Evolutionary conservation across 139 green algal genomes (phyloP).

Genomic region (Micromonas commoda): DNA sequence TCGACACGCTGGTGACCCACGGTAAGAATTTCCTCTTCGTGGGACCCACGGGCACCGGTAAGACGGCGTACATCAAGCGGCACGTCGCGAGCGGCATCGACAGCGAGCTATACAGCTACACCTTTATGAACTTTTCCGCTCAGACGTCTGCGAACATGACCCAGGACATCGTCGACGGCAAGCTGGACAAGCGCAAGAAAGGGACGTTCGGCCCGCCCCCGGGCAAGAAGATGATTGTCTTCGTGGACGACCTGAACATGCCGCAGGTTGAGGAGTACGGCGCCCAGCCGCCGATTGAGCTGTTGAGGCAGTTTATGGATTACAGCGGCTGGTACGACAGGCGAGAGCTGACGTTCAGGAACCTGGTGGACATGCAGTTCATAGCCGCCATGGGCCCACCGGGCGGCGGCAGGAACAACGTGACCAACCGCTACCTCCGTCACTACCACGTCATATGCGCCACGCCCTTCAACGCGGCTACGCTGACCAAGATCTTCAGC

Average conservation of each 20-base stretch:
- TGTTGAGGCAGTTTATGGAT: slow-evolving; percentile 78
- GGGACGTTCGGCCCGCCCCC: slow-evolving; percentile 64
- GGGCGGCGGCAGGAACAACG: slow-evolving; percentile 66
- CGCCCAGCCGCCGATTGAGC: slow-evolving; percentile 74
- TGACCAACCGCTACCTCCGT: slow-evolving; percentile 57
- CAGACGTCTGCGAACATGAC: slow-evolving; percentile 32
- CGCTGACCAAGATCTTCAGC: slow-evolving; percentile 72
- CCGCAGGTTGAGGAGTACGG: slow-evolving; percentile 63
- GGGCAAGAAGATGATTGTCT: slow-evolving; percentile 60
- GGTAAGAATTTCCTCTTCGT: slow-evolving; percentile 37
- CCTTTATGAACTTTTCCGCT: slow-evolving; percentile 70
- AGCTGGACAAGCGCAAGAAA: slow-evolving; percentile 78
- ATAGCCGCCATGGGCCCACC: slow-evolving; percentile 68
- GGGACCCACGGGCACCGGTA: slow-evolving; percentile 54
- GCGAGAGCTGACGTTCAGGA: slow-evolving; percentile 57
- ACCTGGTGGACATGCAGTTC: slow-evolving; percentile 72
- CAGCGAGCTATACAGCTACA: slow-evolving; percentile 35
- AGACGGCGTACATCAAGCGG: slow-evolving; percentile 52
- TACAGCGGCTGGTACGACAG: slow-evolving; percentile 83
- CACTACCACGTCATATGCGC: slow-evolving; percentile 66
- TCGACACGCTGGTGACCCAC: slow-evolving; percentile 36
- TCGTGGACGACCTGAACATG: slow-evolving; percentile 75
- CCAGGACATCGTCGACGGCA: slow-evolving; percentile 72
- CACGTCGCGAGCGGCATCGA: slow-evolving; percentile 60
- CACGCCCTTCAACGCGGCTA: slow-evolving; percentile 53